Evolutionary conservation across 306 rosid genomes (phyloP).

Genomic region (Cicer arietinum): DNA sequence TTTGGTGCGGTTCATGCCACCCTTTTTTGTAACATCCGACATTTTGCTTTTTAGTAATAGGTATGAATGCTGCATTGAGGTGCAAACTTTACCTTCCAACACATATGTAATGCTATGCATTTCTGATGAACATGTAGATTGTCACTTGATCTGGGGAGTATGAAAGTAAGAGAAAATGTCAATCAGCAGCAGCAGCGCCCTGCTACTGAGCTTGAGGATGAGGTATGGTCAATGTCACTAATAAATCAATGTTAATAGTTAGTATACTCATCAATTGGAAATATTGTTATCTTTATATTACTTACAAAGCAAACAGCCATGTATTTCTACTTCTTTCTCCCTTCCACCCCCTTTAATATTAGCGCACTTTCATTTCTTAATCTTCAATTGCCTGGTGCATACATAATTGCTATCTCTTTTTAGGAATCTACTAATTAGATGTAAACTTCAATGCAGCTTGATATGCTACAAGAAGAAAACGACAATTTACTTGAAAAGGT

Average conservation of each 20-base stretch:
- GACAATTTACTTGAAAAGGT: conserved; percentile 87
- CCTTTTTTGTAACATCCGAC: background rate
- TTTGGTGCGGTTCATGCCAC: background rate
- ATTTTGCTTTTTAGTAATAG: background rate
- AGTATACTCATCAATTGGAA: conserved; percentile 21
- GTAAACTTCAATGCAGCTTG: conserved; percentile 82
- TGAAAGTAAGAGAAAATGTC: conserved; percentile 66
- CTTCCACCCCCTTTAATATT: background rate
- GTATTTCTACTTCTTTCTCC: background rate
- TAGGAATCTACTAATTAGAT: conserved; percentile 43
- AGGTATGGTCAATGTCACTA: conserved; percentile 56
- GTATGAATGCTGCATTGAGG: conserved; percentile 23
- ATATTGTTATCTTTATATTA: conserved; percentile 24
- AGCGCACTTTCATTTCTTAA: conserved; percentile 22
- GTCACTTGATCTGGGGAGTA: conserved; percentile 81
- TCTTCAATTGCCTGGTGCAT: conserved; percentile 29
- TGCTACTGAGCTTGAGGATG: conserved; percentile 80
- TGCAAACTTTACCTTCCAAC: conserved; percentile 9
- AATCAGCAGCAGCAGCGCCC: conserved; percentile 53
- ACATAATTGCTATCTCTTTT: conserved; percentile 5
- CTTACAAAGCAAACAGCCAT: conserved; percentile 7
- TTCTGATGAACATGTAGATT: conserved; percentile 61
- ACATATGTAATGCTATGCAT: conserved; percentile 36
- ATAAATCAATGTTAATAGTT: conserved; percentile 1
- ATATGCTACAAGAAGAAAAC: conserved; percentile 96